Conservation (phyloP, 2,329 filamentous ascomycete genomes). For the Teratosphaeria nubilosa region DNA sequence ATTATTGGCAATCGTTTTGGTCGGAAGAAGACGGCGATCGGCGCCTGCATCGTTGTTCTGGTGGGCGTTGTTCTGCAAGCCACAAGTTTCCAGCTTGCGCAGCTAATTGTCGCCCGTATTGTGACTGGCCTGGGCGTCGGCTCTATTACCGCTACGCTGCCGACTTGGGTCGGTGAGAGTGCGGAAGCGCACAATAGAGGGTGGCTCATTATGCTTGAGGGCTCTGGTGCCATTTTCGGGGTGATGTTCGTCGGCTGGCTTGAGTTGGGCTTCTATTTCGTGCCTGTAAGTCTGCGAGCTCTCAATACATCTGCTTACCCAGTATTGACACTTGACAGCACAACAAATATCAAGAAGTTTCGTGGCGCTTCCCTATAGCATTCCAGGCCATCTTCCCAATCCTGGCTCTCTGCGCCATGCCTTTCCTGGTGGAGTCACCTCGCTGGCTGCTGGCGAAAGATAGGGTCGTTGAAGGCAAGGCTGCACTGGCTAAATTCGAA, state of each 20-base stretch:
- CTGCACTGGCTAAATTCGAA: slow-evolving; percentile 19
- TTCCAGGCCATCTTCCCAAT: slow-evolving; percentile 35
- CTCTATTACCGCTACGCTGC: slow-evolving; percentile 19
- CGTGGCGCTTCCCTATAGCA: slow-evolving; percentile 30
- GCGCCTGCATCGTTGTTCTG: slow-evolving; percentile 40
- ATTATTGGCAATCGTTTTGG: slow-evolving; percentile 39
- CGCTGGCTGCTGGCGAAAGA: slow-evolving; percentile 18
- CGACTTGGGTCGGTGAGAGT: slow-evolving; percentile 37
- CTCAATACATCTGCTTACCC: not conserved
- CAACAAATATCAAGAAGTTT: slow-evolving; percentile 9
- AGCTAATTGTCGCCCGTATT: slow-evolving; percentile 41
- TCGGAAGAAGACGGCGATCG: slow-evolving; percentile 37
- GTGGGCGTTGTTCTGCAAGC: slow-evolving; percentile 33
- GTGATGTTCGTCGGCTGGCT: slow-evolving; percentile 39
- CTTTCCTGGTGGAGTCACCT: slow-evolving; percentile 22
- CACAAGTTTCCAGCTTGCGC: slow-evolving; percentile 25
- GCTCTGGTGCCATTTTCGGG: slow-evolving; percentile 2
- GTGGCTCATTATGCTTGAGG: slow-evolving; percentile 8
- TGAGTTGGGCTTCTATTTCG: slow-evolving; percentile 5
- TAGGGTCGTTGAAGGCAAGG: slow-evolving; percentile 12
- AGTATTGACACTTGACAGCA: not conserved
- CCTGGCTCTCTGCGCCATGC: slow-evolving; percentile 23
- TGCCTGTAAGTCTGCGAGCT: slow-evolving; percentile 12
- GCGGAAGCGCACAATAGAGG: slow-evolving; percentile 25
- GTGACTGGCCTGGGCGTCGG: slow-evolving; percentile 40